Evolutionary conservation across 108 stramenopile genomes (phyloP), one percentile per base, ranked within the genome.

Genomic region (Epipyxis sp.): DNA sequence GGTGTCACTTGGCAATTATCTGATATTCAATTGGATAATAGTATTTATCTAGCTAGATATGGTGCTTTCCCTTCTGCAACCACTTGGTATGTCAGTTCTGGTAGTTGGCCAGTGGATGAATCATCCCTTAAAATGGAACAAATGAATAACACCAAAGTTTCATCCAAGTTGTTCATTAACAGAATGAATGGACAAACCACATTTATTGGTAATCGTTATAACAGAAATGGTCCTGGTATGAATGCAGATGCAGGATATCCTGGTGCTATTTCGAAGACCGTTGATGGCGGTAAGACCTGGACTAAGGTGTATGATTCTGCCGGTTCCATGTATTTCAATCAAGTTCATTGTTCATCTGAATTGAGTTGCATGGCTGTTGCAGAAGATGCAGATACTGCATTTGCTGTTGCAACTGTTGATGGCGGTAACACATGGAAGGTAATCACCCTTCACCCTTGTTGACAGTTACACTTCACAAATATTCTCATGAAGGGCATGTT

Each of bases 271-370:
- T 3, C 61, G 20, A 16, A 32, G 30, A 65, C 61, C 6, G 34
- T 32, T 37, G 61, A 65, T 37, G 61, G 61, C 61, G 61, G 61
- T 13, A 65, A 65, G 61, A 65, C 61, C 34, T 65, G 61, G 61
- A 65, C 61, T 37, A 16, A 65, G 34, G 61, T 65, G 61, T 65
- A 13, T 32, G 35, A 65, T 32, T 35, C 61, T 10, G 25, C 20
- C 6, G 34, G 27, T 32, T 13, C 13, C 46, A 32, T 65, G 30
- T 65, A 65, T 37, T 25, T 65, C 13, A 65, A 65, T 37, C 13
- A 25, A 6, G 34, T 65, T 25, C 25, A 3, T 32, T 65, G 61
- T 37, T 16, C 61, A 32, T 16, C 20, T 37, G 61, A 35, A 10
- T 32, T 6, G 6, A 3, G 6, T 32, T 65, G 61, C 25, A 6